phyloP scores from a whole-genome alignment of 2,329 filamentous ascomycete genomes.

The Endoconidiophora laricicola region DNA sequence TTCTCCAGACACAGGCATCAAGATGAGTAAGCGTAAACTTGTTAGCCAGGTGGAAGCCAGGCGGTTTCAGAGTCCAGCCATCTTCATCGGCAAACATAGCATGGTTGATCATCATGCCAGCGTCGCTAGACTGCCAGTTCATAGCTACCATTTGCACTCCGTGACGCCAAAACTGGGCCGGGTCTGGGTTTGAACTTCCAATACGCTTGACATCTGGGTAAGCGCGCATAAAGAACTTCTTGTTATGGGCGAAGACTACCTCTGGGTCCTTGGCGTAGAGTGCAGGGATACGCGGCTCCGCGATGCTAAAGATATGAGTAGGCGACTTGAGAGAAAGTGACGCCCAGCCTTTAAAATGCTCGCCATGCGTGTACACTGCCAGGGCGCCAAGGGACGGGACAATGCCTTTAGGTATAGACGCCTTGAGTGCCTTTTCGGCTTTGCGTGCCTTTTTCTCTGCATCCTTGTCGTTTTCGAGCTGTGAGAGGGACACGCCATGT shows the following conservation, averaged over 20 bases:
- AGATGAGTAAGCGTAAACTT: slow-evolving; percentile 25
- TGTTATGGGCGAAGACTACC: slow-evolving; percentile 75
- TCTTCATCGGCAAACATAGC: slow-evolving; percentile 84
- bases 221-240: slow-evolving; percentile 73
- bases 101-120: slow-evolving; percentile 90
- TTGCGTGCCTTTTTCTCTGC: not conserved
- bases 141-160: slow-evolving; percentile 96
- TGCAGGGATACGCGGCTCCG: slow-evolving; percentile 56
- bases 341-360: slow-evolving; percentile 58
- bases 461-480: not conserved
- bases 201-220: slow-evolving; percentile 70
- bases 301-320: slow-evolving; percentile 71
- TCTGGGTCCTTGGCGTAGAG: slow-evolving; percentile 45
- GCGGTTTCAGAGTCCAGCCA: slow-evolving; percentile 76
- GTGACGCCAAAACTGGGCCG: slow-evolving; percentile 76
- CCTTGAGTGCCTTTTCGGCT: not conserved
- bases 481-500: slow-evolving; percentile 1
- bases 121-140: slow-evolving; percentile 93
- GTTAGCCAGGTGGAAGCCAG: slow-evolving; percentile 45
- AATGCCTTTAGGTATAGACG: not conserved
- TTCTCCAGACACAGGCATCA: slow-evolving; percentile 31
- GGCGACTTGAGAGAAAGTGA: slow-evolving; percentile 43
- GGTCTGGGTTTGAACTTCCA: slow-evolving; percentile 87
- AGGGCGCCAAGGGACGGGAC: slow-evolving; percentile 42
- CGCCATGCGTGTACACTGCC: slow-evolving; percentile 75